These are phyloP conservation scores for Apiospora marii DNA, from an alignment of 2,329 filamentous ascomycete species.

Conservation along the genomic window DNA sequence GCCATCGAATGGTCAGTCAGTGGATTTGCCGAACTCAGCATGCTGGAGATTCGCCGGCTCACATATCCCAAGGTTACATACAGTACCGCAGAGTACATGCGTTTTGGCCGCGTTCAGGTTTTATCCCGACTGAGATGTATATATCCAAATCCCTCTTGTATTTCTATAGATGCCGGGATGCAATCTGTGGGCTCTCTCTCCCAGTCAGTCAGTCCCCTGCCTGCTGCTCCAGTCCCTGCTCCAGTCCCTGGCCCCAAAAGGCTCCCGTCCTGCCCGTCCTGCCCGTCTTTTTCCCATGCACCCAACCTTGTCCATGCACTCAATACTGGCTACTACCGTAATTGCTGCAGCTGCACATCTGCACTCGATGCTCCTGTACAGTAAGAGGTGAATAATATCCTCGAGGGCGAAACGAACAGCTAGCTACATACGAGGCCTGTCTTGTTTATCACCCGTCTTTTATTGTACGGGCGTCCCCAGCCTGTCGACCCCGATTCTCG, in stretches of 20 bases:
- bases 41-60: conserved; percentile 3
- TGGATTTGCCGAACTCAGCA: conserved; percentile 5
- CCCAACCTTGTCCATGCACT: conserved; percentile 17
- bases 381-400: background rate
- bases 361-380: background rate
- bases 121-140: background rate
- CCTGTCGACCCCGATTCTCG: background rate
- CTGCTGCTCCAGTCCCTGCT: background rate
- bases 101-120: background rate
- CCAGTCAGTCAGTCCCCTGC: too few relatives aligned
- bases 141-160: background rate
- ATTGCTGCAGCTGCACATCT: conserved; percentile 20
- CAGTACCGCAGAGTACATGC: conserved; percentile 18
- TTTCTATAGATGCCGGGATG: conserved; percentile 9
- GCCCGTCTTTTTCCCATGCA: conserved; percentile 16
- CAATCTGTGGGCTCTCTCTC: background rate
- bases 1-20: background rate
- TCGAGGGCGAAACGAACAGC: background rate
- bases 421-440: background rate
- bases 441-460: background rate
- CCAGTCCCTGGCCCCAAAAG: background rate
- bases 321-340: conserved; percentile 13
- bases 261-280: conserved; percentile 15
- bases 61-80: conserved; percentile 10
- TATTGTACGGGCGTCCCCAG: conserved; percentile 16